A percentile compares a stretch with the other conserved stretches of the same genome.
Conservation (phyloP, 441 rosid species). For the Macaranga tanarius region DNA sequence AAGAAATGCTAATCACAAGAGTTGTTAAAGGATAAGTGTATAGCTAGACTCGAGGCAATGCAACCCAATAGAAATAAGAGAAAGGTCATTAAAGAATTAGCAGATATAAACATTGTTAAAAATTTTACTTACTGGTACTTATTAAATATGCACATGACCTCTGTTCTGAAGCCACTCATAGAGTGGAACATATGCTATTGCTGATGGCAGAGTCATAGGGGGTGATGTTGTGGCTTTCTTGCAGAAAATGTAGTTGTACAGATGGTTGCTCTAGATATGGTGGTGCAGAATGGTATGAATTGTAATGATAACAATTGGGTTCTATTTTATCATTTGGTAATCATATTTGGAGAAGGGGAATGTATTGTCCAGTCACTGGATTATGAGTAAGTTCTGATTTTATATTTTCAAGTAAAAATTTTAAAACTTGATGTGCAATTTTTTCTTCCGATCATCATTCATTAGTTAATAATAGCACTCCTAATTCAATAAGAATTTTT, state of each 20-base stretch:
- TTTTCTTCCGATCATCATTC: not conserved
- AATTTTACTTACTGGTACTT: not conserved
- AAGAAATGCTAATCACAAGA: not conserved
- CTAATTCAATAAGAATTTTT: not conserved
- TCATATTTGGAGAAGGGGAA: not conserved
- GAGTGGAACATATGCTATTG: constrained; percentile 1
- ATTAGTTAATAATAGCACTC: not conserved
- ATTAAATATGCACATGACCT: not conserved
- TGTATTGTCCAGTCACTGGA: not conserved
- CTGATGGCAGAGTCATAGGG: constrained; percentile 8
- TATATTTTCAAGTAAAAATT: too few species aligned
- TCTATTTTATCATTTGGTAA: not conserved
- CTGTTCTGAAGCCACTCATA: not conserved
- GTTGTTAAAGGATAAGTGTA: not conserved
- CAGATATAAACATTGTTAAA: not conserved
- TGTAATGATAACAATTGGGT: not conserved
- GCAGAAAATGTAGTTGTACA: constrained; percentile 12
- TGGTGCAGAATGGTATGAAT: constrained; percentile 1
- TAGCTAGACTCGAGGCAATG: not conserved
- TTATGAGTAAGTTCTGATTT: not conserved
- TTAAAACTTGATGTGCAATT: not conserved
- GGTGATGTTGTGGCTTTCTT: constrained; percentile 3
- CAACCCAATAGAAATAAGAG: not conserved
- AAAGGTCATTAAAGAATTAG: not conserved
- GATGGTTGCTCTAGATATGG: constrained; percentile 16